Evolutionary conservation across 441 rosid species (phyloP).

Genomic region (Croton setiger): DNA sequence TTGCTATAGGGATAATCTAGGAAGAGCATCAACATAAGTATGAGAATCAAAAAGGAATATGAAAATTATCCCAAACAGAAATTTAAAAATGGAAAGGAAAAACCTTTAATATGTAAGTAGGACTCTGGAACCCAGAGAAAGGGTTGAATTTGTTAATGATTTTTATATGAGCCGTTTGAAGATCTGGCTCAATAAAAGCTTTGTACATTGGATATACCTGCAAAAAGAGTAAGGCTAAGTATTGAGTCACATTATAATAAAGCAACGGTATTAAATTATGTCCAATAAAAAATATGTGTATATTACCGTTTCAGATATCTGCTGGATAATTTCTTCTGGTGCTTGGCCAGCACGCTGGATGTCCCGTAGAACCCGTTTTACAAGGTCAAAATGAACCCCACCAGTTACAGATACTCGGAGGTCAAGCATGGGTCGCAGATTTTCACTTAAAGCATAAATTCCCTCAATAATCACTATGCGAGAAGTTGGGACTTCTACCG

Average conservation of each 20-base stretch:
- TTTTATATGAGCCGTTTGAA: conserved; percentile 90
- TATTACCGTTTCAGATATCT: conserved; percentile 92
- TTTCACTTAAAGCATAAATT: conserved; percentile 91
- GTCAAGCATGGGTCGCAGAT: conserved; percentile 79
- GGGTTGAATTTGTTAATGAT: conserved; percentile 95
- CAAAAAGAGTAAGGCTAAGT: conserved; percentile 22
- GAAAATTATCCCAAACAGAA: conserved; percentile 16
- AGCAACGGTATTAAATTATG: conserved; percentile 8
- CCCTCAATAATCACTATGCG: conserved; percentile 92
- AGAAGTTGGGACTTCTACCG: conserved; percentile 86
- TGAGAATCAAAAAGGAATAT: conserved; percentile 5
- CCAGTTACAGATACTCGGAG: conserved; percentile 91
- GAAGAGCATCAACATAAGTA: neutral
- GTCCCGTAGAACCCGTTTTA: conserved; percentile 92
- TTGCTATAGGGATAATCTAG: neutral
- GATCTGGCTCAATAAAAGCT: conserved; percentile 99
- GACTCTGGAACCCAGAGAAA: conserved; percentile 90
- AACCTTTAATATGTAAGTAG: conserved; percentile 96
- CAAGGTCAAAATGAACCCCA: conserved; percentile 99
- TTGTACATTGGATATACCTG: conserved; percentile 99
- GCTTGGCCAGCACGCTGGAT: conserved; percentile 99
- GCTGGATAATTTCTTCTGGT: conserved; percentile 97
- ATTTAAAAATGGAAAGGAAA: conserved; percentile 10
- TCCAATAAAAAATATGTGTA: neutral
- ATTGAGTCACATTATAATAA: conserved; percentile 9